Base-by-base conservation (phyloP, 78 protist species). In the Anaeramoeba flamelloides region DNA sequence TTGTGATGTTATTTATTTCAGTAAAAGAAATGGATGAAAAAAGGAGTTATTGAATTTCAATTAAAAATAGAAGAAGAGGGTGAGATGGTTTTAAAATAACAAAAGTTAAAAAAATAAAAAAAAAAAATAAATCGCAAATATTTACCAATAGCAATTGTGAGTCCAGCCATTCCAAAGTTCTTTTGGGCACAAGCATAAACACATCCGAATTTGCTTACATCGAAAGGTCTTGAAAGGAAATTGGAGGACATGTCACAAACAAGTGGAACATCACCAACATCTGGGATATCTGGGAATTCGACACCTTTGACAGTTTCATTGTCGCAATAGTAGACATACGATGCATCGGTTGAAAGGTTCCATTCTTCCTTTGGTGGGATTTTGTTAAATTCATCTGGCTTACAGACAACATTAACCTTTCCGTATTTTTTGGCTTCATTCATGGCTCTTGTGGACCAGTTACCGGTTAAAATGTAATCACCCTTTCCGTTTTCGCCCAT, bases 121-220 rank as follows among this genome's bases (percentile, higher is more conserved):
- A n/a, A n/a, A n/a, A n/a, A n/a, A n/a, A n/a, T n/a, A n/a, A n/a
- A n/a, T n/a, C n/a, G n/a, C n/a, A n/a, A n/a, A n/a, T n/a, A n/a
- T n/a, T n/a, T n/a, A n/a, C n/a, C n/a, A n/a, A n/a, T n/a, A n/a
- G n/a, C n/a, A n/a, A n/a, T n/a, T n/a, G n/a, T n/a, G n/a, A n/a
- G n/a, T 40, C 97, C 97, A 22, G 97, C 91, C 1, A 92, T 88
- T 37, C 97, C 96, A 33, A 91, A 75, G 81, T 96, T 96, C 91
- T 96, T 96, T 83, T 93, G 97, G 40, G 96, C 99, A 22, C 96
- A 90, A 26, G 94, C 98, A 76, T 89, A 96, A 36, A 96, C 81
- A 39, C 89, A 36, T 40, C 89, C 99, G 79, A 79, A 96, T 88
- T 92, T 94, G 33, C 90, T 32, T 1, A 94, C 87, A 79, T 94